A percentile compares a stretch with the other conserved stretches of the same genome.
Evolutionary conservation across 2,329 filamentous ascomycete species (phyloP).

Genomic region (Ceratocystiopsis sp.): DNA sequence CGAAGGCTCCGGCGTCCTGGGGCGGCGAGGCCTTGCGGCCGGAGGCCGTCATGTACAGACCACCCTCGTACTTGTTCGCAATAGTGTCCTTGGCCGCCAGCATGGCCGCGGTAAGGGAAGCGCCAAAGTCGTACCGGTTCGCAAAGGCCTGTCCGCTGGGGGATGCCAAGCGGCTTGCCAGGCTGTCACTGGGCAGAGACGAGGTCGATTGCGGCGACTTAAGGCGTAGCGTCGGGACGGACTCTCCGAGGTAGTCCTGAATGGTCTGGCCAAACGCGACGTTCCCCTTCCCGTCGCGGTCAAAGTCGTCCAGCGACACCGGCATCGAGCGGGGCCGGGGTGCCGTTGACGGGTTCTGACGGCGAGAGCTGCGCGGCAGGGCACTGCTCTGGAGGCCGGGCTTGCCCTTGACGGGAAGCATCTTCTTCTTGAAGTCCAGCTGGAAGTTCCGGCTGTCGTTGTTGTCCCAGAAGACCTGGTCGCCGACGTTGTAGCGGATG

Average conservation of each 20-base stretch:
- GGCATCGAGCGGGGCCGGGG: constrained; percentile 38
- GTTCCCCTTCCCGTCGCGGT: constrained; percentile 38
- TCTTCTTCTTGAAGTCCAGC: constrained; percentile 76
- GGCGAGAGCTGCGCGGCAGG: constrained; percentile 51
- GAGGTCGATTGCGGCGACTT: constrained; percentile 50
- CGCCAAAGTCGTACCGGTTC: constrained; percentile 88
- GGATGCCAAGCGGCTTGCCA: constrained; percentile 31
- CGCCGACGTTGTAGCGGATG: constrained; percentile 69
- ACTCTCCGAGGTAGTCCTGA: constrained; percentile 45
- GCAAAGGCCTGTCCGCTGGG: constrained; percentile 63
- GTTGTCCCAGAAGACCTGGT: constrained; percentile 90
- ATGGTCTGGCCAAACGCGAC: constrained; percentile 43
- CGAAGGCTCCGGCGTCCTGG: neutral
- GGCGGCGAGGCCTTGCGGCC: constrained; percentile 19
- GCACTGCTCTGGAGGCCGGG: constrained; percentile 16
- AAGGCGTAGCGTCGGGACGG: constrained; percentile 44
- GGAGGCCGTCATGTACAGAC: constrained; percentile 35
- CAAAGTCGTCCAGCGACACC: constrained; percentile 55
- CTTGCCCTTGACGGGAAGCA: constrained; percentile 42
- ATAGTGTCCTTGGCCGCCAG: constrained; percentile 51
- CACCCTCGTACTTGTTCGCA: constrained; percentile 37
- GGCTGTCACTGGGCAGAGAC: constrained; percentile 45
- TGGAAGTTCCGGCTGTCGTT: constrained; percentile 80
- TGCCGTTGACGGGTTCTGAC: constrained; percentile 21
- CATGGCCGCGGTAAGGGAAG: constrained; percentile 74